Conservation (phyloP, 2,329 filamentous ascomycete genomes). For the Botryosphaeria dothidea region DNA sequence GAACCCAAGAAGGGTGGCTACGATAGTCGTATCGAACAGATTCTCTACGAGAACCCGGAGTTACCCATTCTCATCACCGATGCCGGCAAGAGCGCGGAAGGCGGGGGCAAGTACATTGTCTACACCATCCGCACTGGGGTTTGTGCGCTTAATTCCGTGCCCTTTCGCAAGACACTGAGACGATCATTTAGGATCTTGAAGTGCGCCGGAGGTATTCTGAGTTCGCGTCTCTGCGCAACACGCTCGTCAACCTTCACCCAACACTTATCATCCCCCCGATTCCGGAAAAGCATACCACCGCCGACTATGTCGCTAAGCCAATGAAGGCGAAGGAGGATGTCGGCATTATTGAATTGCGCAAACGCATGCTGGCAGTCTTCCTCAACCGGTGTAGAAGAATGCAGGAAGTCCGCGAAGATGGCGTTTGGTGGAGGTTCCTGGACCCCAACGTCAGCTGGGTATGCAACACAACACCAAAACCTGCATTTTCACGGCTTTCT, state of each 20-base stretch:
- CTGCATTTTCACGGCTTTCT: background rate
- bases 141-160: slow-evolving; percentile 37
- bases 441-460: slow-evolving; percentile 99
- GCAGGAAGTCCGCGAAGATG: slow-evolving; percentile 88
- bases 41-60: slow-evolving; percentile 91
- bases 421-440: slow-evolving; percentile 96
- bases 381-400: slow-evolving; percentile 90
- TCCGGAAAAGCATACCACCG: slow-evolving; percentile 98
- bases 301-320: slow-evolving; percentile 95
- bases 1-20: slow-evolving; percentile 79
- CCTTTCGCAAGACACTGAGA: slow-evolving; percentile 12
- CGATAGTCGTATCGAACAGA: slow-evolving; percentile 94
- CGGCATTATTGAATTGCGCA: slow-evolving; percentile 92
- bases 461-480: slow-evolving; percentile 35
- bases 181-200: slow-evolving; percentile 73
- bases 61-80: slow-evolving; percentile 89
- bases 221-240: slow-evolving; percentile 86
- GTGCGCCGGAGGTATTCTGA: slow-evolving; percentile 95
- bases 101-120: slow-evolving; percentile 89
- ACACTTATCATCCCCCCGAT: slow-evolving; percentile 96
- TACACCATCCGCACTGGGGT: slow-evolving; percentile 96
- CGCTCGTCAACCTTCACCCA: slow-evolving; percentile 87
- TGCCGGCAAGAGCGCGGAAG: slow-evolving; percentile 92
- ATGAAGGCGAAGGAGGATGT: slow-evolving; percentile 98
- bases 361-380: slow-evolving; percentile 96